Conservation (phyloP, 148 eudicot species). For the Silene uniflora region DNA sequence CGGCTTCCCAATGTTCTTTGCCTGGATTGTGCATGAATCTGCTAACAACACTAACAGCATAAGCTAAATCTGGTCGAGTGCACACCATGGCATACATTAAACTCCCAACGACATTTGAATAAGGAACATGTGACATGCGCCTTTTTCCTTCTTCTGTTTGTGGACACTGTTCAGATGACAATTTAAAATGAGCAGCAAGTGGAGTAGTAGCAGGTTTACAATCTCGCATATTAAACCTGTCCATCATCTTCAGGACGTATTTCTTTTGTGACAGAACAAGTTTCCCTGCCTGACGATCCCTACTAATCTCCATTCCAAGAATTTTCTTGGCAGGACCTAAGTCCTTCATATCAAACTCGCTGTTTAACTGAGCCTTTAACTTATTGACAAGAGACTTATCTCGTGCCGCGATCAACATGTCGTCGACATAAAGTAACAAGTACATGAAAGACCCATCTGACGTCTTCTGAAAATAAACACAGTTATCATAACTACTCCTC, state of each 20-base stretch:
- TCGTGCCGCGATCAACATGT: constrained; percentile 1
- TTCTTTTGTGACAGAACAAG: not conserved
- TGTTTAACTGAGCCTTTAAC: not conserved
- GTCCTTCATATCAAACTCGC: constrained; percentile 9
- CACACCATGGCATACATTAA: too few relatives aligned
- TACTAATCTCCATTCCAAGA: constrained; percentile 8
- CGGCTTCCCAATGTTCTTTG: not conserved
- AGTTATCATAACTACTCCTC: not conserved
- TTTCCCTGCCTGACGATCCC: not conserved
- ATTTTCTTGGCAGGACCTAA: not conserved
- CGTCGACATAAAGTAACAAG: constrained; percentile 4
- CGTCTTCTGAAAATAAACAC: constrained; percentile 7
- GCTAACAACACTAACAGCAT: constrained; percentile 12
- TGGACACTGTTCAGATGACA: not conserved
- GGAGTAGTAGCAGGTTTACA: constrained; percentile 2
- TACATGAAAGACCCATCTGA: constrained; percentile 7
- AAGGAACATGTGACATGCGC: too few relatives aligned
- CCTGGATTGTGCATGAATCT: not conserved
- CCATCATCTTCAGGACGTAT: not conserved
- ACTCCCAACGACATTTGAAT: too few relatives aligned
- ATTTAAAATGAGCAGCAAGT: not conserved
- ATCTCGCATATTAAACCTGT: not conserved
- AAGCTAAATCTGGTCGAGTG: too few relatives aligned
- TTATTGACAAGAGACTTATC: not conserved
- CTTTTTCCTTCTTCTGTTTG: too few relatives aligned